Evolutionary conservation across 257 asterid genomes (phyloP).

Genomic region (Solanum commersonii): DNA sequence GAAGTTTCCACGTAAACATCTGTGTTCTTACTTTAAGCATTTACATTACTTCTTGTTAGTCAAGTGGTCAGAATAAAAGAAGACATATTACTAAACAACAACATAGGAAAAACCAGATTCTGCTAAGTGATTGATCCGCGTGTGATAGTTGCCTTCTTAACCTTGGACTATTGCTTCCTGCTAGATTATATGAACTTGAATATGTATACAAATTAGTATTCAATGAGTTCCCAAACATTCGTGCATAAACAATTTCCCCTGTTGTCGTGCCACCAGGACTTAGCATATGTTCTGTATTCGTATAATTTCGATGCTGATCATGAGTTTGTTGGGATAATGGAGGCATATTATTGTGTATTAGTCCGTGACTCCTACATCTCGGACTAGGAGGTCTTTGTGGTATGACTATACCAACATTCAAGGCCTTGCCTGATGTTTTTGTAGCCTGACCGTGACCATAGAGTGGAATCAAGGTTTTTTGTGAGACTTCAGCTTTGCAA

Average conservation of each 20-base stretch:
- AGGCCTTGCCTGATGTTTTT: neutral
- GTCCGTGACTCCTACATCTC: slow-evolving; percentile 6
- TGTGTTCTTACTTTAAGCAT: too few species aligned
- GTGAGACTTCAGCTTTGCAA: slow-evolving; percentile 48
- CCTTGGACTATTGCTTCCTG: slow-evolving; percentile 35
- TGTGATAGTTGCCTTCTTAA: slow-evolving; percentile 31
- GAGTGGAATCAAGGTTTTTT: slow-evolving; percentile 54
- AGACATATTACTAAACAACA: too few species aligned
- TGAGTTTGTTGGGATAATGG: too few species aligned
- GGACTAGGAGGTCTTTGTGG: slow-evolving; percentile 52
- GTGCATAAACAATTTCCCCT: slow-evolving; percentile 42
- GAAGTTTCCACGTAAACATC: too few species aligned
- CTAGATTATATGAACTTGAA: slow-evolving; percentile 32
- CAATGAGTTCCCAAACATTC: slow-evolving; percentile 40
- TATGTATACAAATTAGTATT: slow-evolving; percentile 19
- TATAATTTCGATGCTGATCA: too few species aligned
- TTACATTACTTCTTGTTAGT: too few species aligned
- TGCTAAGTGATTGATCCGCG: slow-evolving; percentile 44
- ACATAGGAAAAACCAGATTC: neutral
- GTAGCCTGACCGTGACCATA: slow-evolving; percentile 2
- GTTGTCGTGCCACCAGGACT: neutral
- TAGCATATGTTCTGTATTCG: neutral
- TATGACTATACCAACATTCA: slow-evolving; percentile 9
- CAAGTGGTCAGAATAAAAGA: too few species aligned
- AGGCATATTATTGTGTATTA: neutral